A percentile compares a stretch with the other conserved stretches of the same genome.
These are phyloP conservation scores for Naumovozyma castellii DNA, from an alignment of 805 yeast species.

Conservation along the genomic window DNA sequence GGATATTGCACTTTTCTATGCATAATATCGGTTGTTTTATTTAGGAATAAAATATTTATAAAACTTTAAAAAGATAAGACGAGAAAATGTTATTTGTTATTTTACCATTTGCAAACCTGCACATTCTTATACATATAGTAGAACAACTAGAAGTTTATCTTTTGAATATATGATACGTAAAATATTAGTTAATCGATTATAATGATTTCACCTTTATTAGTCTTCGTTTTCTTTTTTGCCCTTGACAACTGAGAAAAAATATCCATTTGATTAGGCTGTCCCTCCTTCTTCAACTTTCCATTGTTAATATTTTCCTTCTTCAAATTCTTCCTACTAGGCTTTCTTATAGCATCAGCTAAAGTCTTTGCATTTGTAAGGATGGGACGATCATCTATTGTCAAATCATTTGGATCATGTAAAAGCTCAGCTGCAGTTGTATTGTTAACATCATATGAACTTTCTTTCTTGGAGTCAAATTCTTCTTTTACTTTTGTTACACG, in stretches of 20 bases:
- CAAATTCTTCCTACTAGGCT: conserved; percentile 1
- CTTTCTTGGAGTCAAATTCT: background rate
- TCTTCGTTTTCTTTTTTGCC: conserved; percentile 25
- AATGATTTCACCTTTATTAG: conserved; percentile 23
- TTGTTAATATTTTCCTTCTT: conserved; percentile 1
- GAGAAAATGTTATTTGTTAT: background rate
- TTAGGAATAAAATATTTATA: conserved; percentile 26
- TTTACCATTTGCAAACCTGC: background rate
- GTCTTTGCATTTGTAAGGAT: conserved; percentile 25
- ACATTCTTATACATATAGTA: background rate
- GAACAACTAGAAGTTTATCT: background rate
- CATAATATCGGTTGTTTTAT: conserved; percentile 19
- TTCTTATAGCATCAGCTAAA: conserved; percentile 21
- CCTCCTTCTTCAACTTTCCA: conserved; percentile 17
- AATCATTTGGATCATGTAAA: conserved; percentile 25
- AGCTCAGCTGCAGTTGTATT: conserved; percentile 28
- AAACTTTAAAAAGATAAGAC: conserved; percentile 18
- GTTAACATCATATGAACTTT: background rate
- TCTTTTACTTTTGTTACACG: background rate
- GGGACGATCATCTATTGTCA: conserved; percentile 23
- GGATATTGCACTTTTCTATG: conserved; percentile 35
- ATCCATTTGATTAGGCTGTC: conserved; percentile 17
- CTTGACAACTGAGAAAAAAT: conserved; percentile 24
- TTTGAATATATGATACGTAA: background rate
- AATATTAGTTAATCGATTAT: conserved; percentile 15